phyloP scores from a whole-genome alignment of 2,329 filamentous ascomycete species.

The Coniosporium tulheliwenetii region DNA sequence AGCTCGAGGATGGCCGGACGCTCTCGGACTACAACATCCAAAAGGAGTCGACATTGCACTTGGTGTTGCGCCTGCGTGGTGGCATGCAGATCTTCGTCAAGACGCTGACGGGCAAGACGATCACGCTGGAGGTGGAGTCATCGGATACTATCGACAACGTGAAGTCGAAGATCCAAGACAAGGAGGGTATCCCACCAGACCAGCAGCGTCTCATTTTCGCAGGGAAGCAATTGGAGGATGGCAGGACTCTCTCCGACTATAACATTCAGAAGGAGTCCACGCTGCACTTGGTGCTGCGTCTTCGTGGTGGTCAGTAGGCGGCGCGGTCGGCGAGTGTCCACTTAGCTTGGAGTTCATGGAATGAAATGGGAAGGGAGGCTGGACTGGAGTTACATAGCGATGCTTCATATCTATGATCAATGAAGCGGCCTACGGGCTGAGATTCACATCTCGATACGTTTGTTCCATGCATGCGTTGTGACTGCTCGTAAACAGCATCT shows the following conservation, averaged over 20 bases:
- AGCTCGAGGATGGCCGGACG: slow-evolving; percentile 86
- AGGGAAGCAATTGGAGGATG: slow-evolving; percentile 91
- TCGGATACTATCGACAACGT: slow-evolving; percentile 28
- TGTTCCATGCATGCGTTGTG: too few relatives aligned
- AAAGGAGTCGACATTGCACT: slow-evolving; percentile 47
- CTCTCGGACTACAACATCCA: slow-evolving; percentile 91
- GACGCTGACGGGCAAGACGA: slow-evolving; percentile 68
- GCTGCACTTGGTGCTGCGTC: slow-evolving; percentile 92
- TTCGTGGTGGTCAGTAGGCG: slow-evolving; percentile 60
- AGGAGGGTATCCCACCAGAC: slow-evolving; percentile 91
- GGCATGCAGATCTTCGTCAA: slow-evolving; percentile 39
- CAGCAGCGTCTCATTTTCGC: slow-evolving; percentile 95
- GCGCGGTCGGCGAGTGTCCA: too few relatives aligned
- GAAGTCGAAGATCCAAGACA: slow-evolving; percentile 94
- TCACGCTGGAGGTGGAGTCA: slow-evolving; percentile 49
- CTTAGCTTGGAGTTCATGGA: too few relatives aligned
- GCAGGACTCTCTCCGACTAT: slow-evolving; percentile 96
- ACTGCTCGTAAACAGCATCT: too few relatives aligned
- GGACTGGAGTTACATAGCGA: too few relatives aligned
- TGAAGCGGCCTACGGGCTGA: too few relatives aligned
- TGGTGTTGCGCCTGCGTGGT: slow-evolving; percentile 45
- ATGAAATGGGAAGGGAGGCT: too few relatives aligned
- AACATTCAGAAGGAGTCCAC: slow-evolving; percentile 99
- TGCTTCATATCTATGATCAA: too few relatives aligned
- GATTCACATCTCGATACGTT: too few relatives aligned